Evolutionary conservation across 2,329 filamentous ascomycete species (phyloP).

Genomic region (Pseudogymnoascus sp.): DNA sequence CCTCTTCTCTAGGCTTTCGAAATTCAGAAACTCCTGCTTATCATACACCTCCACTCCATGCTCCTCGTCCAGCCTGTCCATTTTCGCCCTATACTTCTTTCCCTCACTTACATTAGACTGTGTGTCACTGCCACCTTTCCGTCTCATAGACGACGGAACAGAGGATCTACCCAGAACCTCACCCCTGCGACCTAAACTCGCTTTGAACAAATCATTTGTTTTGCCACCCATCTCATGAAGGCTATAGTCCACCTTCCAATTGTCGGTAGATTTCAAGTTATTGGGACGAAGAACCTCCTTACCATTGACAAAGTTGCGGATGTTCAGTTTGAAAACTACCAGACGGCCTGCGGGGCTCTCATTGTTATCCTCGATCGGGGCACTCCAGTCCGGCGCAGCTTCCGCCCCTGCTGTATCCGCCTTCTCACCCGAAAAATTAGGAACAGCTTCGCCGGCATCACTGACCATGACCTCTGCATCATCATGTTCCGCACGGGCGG

Average conservation of each 20-base stretch:
- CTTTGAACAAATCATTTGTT: constrained; percentile 41
- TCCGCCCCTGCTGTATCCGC: constrained; percentile 3
- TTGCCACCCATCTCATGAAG: constrained; percentile 50
- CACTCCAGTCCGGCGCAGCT: neutral
- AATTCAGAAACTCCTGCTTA: constrained; percentile 17
- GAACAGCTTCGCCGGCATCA: neutral
- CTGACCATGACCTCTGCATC: neutral
- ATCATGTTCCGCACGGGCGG: neutral
- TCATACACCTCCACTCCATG: constrained; percentile 42
- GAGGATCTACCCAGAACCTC: constrained; percentile 33
- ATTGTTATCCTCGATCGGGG: neutral
- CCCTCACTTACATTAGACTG: constrained; percentile 45
- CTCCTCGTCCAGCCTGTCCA: constrained; percentile 44
- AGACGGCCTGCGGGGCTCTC: neutral
- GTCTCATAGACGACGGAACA: constrained; percentile 14
- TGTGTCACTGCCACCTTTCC: constrained; percentile 30
- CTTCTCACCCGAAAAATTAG: neutral
- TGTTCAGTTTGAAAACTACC: constrained; percentile 39
- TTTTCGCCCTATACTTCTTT: constrained; percentile 44
- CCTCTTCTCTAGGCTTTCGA: constrained; percentile 3
- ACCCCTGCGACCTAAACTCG: constrained; percentile 47
- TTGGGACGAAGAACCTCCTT: constrained; percentile 52
- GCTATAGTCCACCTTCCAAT: constrained; percentile 73
- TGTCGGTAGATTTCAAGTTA: constrained; percentile 35
- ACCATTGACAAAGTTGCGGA: constrained; percentile 65